Percentiles rank a stretch among this genome's conserved stretches.
These are phyloP conservation scores for Favolaschia claudopus DNA, from an alignment of 768 basidiomycete species.

Conservation along the genomic window DNA sequence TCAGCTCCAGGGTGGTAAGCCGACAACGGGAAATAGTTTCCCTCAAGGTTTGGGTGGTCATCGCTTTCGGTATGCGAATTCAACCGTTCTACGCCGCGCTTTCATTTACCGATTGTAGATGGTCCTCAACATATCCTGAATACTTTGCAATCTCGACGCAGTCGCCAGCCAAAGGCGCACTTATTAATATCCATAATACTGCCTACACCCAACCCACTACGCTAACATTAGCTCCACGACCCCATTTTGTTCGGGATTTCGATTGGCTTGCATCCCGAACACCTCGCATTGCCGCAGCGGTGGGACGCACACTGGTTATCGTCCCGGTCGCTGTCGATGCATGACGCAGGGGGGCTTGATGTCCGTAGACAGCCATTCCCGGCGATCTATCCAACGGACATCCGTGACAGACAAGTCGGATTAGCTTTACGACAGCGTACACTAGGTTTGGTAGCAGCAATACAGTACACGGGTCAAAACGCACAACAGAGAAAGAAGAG, in stretches of 20 bases:
- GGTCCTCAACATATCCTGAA: conserved; percentile 79
- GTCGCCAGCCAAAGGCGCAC: conserved; percentile 65
- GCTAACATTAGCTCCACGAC: conserved; percentile 65
- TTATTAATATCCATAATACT: conserved; percentile 74
- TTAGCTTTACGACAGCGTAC: conserved; percentile 26
- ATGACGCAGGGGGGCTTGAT: conserved; percentile 23
- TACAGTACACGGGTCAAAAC: conserved; percentile 13
- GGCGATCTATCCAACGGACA: conserved; percentile 15
- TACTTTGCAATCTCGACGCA: conserved; percentile 80
- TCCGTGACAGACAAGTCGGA: conserved; percentile 19
- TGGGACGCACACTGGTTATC: conserved; percentile 64
- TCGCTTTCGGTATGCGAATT: conserved; percentile 64
- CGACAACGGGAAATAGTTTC: conserved; percentile 68
- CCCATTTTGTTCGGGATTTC: conserved; percentile 74
- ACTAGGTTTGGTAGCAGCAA: conserved; percentile 28
- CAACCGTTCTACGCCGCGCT: background rate
- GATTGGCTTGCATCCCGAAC: conserved; percentile 75
- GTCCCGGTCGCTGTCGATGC: conserved; percentile 72
- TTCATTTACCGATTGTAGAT: conserved; percentile 49
- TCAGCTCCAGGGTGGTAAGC: conserved; percentile 77
- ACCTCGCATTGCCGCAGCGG: conserved; percentile 72
- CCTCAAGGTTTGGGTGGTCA: conserved; percentile 73
- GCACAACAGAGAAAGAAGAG: conserved; percentile 19
- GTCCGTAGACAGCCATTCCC: background rate
- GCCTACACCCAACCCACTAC: conserved; percentile 68